Conservation (phyloP, 83 land plant species). For the Thuja plicata region DNA sequence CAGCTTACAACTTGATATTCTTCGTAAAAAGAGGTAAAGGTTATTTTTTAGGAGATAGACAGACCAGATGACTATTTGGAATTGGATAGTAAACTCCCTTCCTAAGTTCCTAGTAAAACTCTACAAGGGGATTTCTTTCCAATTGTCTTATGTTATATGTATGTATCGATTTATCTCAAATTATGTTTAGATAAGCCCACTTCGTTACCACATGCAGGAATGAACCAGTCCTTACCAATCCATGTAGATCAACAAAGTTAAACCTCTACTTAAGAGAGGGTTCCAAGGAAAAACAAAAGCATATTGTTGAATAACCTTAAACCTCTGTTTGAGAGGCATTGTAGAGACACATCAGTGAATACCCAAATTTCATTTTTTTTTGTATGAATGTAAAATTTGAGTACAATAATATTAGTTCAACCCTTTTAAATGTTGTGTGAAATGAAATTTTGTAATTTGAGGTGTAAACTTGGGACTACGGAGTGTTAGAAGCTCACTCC, state of each 20-base stretch:
- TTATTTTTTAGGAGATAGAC: not conserved
- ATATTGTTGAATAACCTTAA: not conserved
- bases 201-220: not conserved
- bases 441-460: not conserved
- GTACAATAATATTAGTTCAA: not conserved
- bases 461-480: too few species aligned
- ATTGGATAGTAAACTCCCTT: too few species aligned
- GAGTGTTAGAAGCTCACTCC: too few species aligned
- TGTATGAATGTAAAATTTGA: too few species aligned
- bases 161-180: too few species aligned
- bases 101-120: not conserved
- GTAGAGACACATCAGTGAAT: not conserved
- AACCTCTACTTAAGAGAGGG: not conserved
- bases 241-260: not conserved
- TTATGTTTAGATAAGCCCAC: too few species aligned
- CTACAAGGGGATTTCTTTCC: not conserved
- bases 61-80: too few species aligned
- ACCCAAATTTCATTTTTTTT: not conserved
- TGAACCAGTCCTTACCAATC: not conserved
- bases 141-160: not conserved
- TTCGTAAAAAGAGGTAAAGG: too few species aligned
- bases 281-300: not conserved
- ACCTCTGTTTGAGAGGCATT: not conserved
- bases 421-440: not conserved
- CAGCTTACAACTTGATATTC: too few species aligned